phyloP scores from a whole-genome alignment of 495 filamentous ascomycete species.

The Penicillium pulvis region DNA sequence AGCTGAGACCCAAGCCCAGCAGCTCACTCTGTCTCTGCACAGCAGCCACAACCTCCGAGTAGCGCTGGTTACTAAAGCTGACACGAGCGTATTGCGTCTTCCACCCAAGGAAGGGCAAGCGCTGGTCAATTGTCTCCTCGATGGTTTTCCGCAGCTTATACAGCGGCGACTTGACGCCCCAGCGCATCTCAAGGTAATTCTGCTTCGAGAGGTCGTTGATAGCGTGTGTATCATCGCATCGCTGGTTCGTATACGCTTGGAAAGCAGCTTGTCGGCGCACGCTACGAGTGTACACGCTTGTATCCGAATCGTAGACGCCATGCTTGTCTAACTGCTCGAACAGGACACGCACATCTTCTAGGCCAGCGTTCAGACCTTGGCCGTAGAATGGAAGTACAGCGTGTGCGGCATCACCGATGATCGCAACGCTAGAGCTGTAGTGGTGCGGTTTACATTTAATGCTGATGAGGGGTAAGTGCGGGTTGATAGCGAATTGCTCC shows the following conservation, averaged over 20 bases:
- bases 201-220: slow-evolving; percentile 91
- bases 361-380: slow-evolving; percentile 84
- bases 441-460: slow-evolving; percentile 92
- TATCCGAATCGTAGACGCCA: slow-evolving; percentile 40
- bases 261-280: slow-evolving; percentile 59
- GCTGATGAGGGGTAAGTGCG: slow-evolving; percentile 87
- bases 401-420: slow-evolving; percentile 93
- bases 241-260: slow-evolving; percentile 68
- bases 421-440: slow-evolving; percentile 72
- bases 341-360: slow-evolving; percentile 82
- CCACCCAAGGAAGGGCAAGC: slow-evolving; percentile 77
- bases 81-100: slow-evolving; percentile 91
- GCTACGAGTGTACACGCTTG: slow-evolving; percentile 41
- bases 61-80: slow-evolving; percentile 89
- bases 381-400: slow-evolving; percentile 97
- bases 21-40: slow-evolving; percentile 69
- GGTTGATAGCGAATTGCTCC: slow-evolving; percentile 73
- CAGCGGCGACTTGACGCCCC: slow-evolving; percentile 69
- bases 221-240: slow-evolving; percentile 75
- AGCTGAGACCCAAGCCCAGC: slow-evolving; percentile 42
- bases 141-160: slow-evolving; percentile 81
- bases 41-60: slow-evolving; percentile 74
- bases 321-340: slow-evolving; percentile 73
- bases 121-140: slow-evolving; percentile 81
- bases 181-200: slow-evolving; percentile 93